Conservation (phyloP, 2,329 filamentous ascomycete species). For the Fusarium robinianum region DNA sequence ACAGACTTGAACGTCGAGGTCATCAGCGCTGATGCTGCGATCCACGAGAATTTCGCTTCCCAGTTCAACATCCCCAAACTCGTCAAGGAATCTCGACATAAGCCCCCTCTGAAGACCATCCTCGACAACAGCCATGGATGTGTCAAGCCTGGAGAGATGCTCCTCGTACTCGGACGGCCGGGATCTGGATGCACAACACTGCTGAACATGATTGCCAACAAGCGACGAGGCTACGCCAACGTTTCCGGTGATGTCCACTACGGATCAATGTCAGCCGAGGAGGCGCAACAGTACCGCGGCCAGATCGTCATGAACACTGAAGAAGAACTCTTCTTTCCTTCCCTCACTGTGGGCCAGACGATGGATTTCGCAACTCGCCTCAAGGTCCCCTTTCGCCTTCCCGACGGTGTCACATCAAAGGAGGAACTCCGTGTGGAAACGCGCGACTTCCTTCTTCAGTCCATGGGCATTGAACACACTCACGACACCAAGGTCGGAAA, state of each 20-base stretch:
- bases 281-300: slow-evolving; percentile 54
- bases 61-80: slow-evolving; percentile 61
- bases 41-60: slow-evolving; percentile 67
- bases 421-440: slow-evolving; percentile 53
- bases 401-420: slow-evolving; percentile 46
- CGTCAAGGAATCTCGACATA: slow-evolving; percentile 57
- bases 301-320: slow-evolving; percentile 74
- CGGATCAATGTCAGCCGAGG: slow-evolving; percentile 55
- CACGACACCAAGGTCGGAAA: slow-evolving; percentile 69
- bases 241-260: slow-evolving; percentile 64
- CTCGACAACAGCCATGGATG: slow-evolving; percentile 69
- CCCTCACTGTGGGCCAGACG: slow-evolving; percentile 72
- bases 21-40: slow-evolving; percentile 62
- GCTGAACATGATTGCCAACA: slow-evolving; percentile 70
- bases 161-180: slow-evolving; percentile 69
- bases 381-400: slow-evolving; percentile 57
- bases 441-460: slow-evolving; percentile 60
- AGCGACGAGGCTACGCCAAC: slow-evolving; percentile 60
- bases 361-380: slow-evolving; percentile 69
- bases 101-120: slow-evolving; percentile 65
- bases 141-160: slow-evolving; percentile 74
- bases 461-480: slow-evolving; percentile 63
- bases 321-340: slow-evolving; percentile 67
- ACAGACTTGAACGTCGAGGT: slow-evolving; percentile 66
- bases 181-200: slow-evolving; percentile 73